phyloP scores from a whole-genome alignment of 495 filamentous ascomycete species.

The Oleoguttula mirabilis region DNA sequence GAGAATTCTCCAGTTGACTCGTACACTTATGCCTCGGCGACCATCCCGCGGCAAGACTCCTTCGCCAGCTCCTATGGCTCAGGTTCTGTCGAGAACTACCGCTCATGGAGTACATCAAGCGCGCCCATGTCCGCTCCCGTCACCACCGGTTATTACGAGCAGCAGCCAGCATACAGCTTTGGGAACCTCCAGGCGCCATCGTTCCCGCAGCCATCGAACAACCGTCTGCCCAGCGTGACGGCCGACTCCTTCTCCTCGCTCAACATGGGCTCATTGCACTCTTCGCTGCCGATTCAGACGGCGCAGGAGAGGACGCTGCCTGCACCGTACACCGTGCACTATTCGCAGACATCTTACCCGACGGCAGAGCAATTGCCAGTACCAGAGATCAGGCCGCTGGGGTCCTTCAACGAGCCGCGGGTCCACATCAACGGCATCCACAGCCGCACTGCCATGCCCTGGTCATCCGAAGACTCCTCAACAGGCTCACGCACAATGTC shows the following conservation, averaged over 20 bases:
- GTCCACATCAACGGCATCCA: constrained; percentile 16
- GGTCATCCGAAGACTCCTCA: constrained; percentile 3
- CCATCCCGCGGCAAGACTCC: constrained; percentile 13
- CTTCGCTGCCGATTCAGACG: constrained; percentile 20
- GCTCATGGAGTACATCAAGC: constrained; percentile 12
- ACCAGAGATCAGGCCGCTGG: constrained; percentile 10
- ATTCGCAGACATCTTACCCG: constrained; percentile 11
- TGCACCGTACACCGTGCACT: constrained; percentile 10
- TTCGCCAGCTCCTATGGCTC: constrained; percentile 11
- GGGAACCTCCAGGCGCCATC: constrained; percentile 7
- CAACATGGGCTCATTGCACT: constrained; percentile 26
- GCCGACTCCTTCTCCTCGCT: constrained; percentile 21
- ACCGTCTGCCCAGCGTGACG: constrained; percentile 15
- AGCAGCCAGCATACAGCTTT: constrained; percentile 8
- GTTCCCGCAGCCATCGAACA: constrained; percentile 1
- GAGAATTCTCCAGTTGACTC: constrained; percentile 13
- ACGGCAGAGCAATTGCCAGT: not conserved
- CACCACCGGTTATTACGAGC: constrained; percentile 9
- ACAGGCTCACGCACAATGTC: not conserved
- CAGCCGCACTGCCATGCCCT: constrained; percentile 16
- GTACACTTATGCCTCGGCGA: constrained; percentile 11
- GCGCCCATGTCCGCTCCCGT: constrained; percentile 4
- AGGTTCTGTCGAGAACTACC: constrained; percentile 8
- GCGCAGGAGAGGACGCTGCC: constrained; percentile 18
- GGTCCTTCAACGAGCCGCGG: constrained; percentile 1